Percentiles rank a stretch among this genome's conserved stretches.
phyloP scores from a whole-genome alignment of 2,329 filamentous ascomycete species.

The Hymenoscyphus repandus region DNA sequence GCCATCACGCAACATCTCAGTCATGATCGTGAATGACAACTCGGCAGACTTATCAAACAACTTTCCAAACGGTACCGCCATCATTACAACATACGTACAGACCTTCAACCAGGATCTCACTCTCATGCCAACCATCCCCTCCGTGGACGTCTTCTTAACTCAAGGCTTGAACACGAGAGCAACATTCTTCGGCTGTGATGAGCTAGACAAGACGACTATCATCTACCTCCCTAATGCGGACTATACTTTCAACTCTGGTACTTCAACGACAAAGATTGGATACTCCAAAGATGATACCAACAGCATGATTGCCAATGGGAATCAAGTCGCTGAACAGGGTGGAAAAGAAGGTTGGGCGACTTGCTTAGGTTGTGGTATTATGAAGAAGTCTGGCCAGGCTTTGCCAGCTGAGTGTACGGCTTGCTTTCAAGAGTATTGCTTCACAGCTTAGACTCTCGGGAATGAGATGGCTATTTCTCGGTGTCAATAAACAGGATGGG shows the following conservation, averaged over 20 bases:
- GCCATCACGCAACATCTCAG: slow-evolving; percentile 48
- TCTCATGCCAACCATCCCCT: slow-evolving; percentile 42
- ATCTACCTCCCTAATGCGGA: slow-evolving; percentile 38
- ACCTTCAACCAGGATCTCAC: slow-evolving; percentile 21
- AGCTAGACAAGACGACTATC: slow-evolving; percentile 23
- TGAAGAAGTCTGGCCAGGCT: slow-evolving; percentile 29
- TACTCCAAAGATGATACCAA: slow-evolving; percentile 33
- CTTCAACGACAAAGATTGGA: slow-evolving; percentile 29
- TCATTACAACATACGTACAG: slow-evolving; percentile 29
- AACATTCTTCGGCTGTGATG: slow-evolving; percentile 41
- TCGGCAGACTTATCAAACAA: slow-evolving; percentile 49
- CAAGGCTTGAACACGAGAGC: slow-evolving; percentile 19
- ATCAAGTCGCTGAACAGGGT: slow-evolving; percentile 34
- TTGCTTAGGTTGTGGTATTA: slow-evolving; percentile 39
- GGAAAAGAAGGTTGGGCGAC: slow-evolving; percentile 30
- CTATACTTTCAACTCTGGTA: slow-evolving; percentile 33
- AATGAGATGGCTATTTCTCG: no score
- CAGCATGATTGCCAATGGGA: slow-evolving; percentile 37
- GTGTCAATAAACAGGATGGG: no score
- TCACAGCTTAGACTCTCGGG: no score
- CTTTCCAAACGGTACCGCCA: slow-evolving; percentile 40
- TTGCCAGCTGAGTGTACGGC: slow-evolving; percentile 33
- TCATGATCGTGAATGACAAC: slow-evolving; percentile 61
- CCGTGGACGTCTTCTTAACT: slow-evolving; percentile 32
- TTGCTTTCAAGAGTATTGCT: slow-evolving; percentile 40